Base-by-base conservation (phyloP, 345 rosid genomes). In the Melastoma malabathricum region DNA sequence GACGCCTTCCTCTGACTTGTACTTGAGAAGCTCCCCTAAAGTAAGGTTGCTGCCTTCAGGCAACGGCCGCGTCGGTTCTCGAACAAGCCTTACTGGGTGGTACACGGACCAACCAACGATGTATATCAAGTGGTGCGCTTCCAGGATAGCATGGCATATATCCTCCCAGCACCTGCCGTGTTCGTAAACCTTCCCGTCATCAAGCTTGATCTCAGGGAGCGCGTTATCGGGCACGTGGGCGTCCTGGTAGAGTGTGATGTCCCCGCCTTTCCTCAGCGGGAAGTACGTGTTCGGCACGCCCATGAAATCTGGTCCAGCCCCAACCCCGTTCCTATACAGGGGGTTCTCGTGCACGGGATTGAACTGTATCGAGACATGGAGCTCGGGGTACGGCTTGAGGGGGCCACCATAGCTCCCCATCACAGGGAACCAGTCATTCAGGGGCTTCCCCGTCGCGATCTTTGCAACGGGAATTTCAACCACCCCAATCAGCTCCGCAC, bases 1-100 rank as follows among this genome's bases (percentile, higher is more conserved):
- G 23, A 79, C 86, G 51, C 90, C 90, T 82, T 82, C 83, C 47
- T 79, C 69, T 1, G 90, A 82, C 67, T 82, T 82, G 55, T 71
- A 67, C 62, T 82, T 77, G 60, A 79, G 46, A 61, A 83, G 62
- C 43, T 83, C 90, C 39, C 90, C 86, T 2, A 83, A 58, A 12
- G 75, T 56, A 46, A 77, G 84, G 58, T 77, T 69, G 46, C 86
- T 82, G 44, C 68, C 82, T 19, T 64, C 9, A 0, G 86, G 90
- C 23, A 83, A 54, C 19, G 78, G 65, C 61, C 58, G 69, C 18
- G 78, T 71, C 44, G 86, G 78, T 54, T 83, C 90, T 63, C 86
- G 63, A 63, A 79, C 75, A 27, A 79, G 83, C 70, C 66, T 79
- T 20, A 83, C 56, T 0, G 55, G 75, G 58, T 83, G 90, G 48